These are phyloP conservation scores for Corinectria fuckeliana DNA, from an alignment of 2,329 filamentous ascomycete species.

Conservation along the genomic window DNA sequence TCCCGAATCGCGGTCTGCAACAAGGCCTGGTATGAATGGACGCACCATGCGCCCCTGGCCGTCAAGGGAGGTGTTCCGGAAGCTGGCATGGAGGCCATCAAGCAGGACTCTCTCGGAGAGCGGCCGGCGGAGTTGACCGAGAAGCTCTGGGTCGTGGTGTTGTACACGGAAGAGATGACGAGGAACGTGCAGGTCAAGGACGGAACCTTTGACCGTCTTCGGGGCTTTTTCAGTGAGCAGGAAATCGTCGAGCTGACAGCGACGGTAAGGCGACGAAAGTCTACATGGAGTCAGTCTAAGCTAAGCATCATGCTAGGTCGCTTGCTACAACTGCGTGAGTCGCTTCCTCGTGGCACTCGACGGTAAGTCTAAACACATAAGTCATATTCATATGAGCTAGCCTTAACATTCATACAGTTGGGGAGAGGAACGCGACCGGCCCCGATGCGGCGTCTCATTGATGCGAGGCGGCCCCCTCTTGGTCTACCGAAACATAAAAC, in stretches of 20 bases:
- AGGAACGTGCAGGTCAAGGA: slow-evolving; percentile 73
- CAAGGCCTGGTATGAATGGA: slow-evolving; percentile 85
- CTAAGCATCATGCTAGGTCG: slow-evolving; percentile 52
- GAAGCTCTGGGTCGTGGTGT: slow-evolving; percentile 71
- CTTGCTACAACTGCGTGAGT: slow-evolving; percentile 85
- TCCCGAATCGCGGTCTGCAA: slow-evolving; percentile 83
- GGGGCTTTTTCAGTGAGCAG: slow-evolving; percentile 66
- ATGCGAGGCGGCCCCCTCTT: slow-evolving; percentile 18
- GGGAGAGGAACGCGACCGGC: slow-evolving; percentile 61
- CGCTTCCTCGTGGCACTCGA: slow-evolving; percentile 83
- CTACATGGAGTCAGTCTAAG: neutral
- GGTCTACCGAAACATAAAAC: slow-evolving; percentile 11
- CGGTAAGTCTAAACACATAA: slow-evolving; percentile 55
- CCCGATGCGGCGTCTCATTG: slow-evolving; percentile 52
- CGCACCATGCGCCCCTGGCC: slow-evolving; percentile 74
- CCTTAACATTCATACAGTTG: slow-evolving; percentile 52
- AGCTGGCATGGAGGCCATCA: slow-evolving; percentile 55
- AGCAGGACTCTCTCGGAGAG: slow-evolving; percentile 40
- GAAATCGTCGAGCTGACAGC: slow-evolving; percentile 84
- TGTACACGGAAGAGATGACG: slow-evolving; percentile 86
- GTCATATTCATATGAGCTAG: slow-evolving; percentile 16
- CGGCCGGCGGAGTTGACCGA: slow-evolving; percentile 54
- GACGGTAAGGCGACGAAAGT: slow-evolving; percentile 57
- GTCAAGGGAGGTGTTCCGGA: slow-evolving; percentile 62
- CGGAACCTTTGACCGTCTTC: slow-evolving; percentile 69